Evolutionary conservation across 2,329 filamentous ascomycete species (phyloP), one percentile per base, ranked within the genome.

Genomic region (Zymoseptoria ardabiliae): DNA sequence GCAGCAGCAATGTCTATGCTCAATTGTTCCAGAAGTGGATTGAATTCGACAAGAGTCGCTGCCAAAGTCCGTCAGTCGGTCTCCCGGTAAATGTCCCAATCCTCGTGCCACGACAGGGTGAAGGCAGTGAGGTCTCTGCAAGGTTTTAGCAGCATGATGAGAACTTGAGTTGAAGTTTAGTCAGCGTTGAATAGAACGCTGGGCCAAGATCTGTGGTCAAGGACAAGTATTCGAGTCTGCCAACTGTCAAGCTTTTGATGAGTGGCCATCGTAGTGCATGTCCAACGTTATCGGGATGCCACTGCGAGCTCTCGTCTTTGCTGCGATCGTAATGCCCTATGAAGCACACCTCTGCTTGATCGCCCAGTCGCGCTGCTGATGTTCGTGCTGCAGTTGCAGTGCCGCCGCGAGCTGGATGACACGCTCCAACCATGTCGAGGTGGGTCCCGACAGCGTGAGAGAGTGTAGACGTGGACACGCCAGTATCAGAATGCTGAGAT

Each of bases 11-110:
- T 20, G 19, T 59, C 28, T 1, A 59, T 19, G 19, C 48, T 21
- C n/a, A 59, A 53, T n/a, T 59, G 45, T 22, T 55, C 30, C 41
- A 59, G 20, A 6, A 17, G n/a, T 6, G 53, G 28, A 11, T 55
- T 55, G 25, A 21, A 41, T 6, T 59, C 41, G 4, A n/a, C 10
- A 11, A 59, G 25, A 17, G 10, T 8, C 17, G 13, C 19, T 8
- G 53, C 53, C 13, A 59, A 21, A 11, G 22, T 3, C 9, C 45
- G 53, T 53, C 57, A 59, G 20, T 28, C 50, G 17, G 20, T 8
- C 3, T 22, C 17, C 11, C 50, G 50, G n/a, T 53, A 25, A 2
- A 25, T 22, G n/a, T 53, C 50, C 22, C 11, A 53, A 9, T 3
- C 20, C 4, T 25, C 17, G 50, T 20, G 17, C 20, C 19, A 53